Evolutionary conservation across 2,329 filamentous ascomycete genomes (phyloP).

Genomic region (Knoxdaviesia capensis): DNA sequence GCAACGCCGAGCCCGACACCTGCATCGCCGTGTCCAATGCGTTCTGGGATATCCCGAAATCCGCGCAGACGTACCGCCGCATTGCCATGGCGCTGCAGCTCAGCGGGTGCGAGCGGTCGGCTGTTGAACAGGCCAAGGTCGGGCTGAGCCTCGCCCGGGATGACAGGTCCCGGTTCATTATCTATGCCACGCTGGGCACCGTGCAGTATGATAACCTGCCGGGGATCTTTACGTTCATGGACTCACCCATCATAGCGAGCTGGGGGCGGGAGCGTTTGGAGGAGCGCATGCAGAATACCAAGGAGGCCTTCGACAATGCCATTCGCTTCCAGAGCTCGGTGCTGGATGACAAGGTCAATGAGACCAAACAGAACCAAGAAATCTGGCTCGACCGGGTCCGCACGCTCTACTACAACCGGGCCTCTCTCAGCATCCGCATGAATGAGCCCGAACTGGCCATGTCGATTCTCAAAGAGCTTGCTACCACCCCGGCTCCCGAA

Average conservation of each 20-base stretch:
- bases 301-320: not conserved
- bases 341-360: too few species aligned
- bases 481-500: too few species aligned
- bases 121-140: not conserved
- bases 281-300: not conserved
- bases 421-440: too few species aligned
- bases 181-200: not conserved
- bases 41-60: slow-evolving; percentile 1
- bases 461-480: too few species aligned
- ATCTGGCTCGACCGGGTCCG: too few species aligned
- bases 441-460: too few species aligned
- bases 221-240: not conserved
- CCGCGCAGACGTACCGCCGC: not conserved
- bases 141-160: not conserved
- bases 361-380: too few species aligned
- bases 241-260: not conserved
- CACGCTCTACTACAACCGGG: too few species aligned
- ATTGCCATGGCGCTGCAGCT: not conserved
- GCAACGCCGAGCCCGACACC: not conserved
- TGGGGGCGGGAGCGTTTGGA: not conserved
- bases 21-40: not conserved
- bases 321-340: too few species aligned
- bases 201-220: not conserved
- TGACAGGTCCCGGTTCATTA: not conserved
- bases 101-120: not conserved